phyloP scores from a whole-genome alignment of 768 basidiomycete genomes.

The Mycena crocata region DNA sequence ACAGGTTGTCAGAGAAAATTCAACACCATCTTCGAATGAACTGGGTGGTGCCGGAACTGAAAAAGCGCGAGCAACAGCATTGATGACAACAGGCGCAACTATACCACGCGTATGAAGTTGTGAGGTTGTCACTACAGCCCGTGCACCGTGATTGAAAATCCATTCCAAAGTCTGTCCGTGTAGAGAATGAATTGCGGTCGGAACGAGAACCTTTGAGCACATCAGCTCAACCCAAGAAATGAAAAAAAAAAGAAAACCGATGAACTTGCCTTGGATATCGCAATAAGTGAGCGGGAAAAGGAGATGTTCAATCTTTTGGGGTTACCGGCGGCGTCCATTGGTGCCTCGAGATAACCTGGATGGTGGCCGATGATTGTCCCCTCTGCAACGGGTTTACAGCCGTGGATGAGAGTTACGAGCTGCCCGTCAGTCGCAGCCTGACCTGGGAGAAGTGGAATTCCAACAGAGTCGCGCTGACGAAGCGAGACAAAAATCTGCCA shows the following conservation, averaged over 20 bases:
- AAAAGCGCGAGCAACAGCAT: background rate
- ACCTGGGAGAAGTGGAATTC: background rate
- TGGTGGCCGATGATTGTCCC: slow-evolving; percentile 1
- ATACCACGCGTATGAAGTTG: slow-evolving; percentile 3
- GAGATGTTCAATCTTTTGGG: background rate
- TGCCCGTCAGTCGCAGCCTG: background rate
- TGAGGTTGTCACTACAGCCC: background rate
- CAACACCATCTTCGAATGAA: background rate
- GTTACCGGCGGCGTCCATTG: background rate
- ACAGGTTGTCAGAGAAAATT: background rate
- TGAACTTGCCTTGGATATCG: background rate
- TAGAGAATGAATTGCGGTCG: background rate
- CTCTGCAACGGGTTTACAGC: slow-evolving; percentile 1
- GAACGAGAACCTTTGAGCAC: slow-evolving; percentile 15
- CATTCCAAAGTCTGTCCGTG: background rate
- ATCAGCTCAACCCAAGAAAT: background rate
- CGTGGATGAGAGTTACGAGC: slow-evolving; percentile 1
- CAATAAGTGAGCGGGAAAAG: background rate
- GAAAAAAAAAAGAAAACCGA: background rate
- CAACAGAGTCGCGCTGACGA: background rate
- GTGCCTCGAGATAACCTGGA: background rate
- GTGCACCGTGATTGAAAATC: no score
- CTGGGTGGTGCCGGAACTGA: background rate
- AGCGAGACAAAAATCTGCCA: background rate
- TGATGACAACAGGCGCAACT: background rate